A percentile compares a stretch with the other conserved stretches of the same genome.
Conservation (phyloP, 1,284 basidiomycete genomes). For the Phellopilus nigrolimitatus region DNA sequence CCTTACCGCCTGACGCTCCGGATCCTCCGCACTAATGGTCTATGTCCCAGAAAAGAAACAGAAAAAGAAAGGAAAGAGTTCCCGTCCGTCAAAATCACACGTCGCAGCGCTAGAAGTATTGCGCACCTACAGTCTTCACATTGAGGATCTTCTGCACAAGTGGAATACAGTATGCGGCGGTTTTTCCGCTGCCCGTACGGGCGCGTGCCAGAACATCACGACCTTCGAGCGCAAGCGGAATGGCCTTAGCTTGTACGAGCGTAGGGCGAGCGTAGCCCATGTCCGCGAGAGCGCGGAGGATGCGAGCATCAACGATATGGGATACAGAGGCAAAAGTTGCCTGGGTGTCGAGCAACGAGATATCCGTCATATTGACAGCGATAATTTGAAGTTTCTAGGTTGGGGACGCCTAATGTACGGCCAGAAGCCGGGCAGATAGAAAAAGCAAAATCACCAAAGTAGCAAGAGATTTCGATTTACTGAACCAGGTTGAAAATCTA, state of each 20-base stretch:
- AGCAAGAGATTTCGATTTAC: too few relatives aligned
- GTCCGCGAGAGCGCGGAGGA: slow-evolving; percentile 78
- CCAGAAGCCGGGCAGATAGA: too few relatives aligned
- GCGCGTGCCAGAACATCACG: slow-evolving; percentile 93
- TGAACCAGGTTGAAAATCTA: too few relatives aligned
- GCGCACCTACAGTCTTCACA: slow-evolving; percentile 68
- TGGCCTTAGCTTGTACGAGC: slow-evolving; percentile 74
- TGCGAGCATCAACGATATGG: slow-evolving; percentile 68
- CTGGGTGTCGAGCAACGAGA: slow-evolving; percentile 46
- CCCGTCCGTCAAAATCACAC: neutral
- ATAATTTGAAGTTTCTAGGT: too few relatives aligned
- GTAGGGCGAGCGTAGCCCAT: slow-evolving; percentile 81
- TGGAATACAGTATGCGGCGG: slow-evolving; percentile 92
- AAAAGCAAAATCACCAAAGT: too few relatives aligned
- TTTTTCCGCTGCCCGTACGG: slow-evolving; percentile 96
- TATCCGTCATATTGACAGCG: slow-evolving; percentile 30
- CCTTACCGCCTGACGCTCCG: slow-evolving; percentile 57
- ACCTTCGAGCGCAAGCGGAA: slow-evolving; percentile 85
- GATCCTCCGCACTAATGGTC: slow-evolving; percentile 37
- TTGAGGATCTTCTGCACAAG: slow-evolving; percentile 85
- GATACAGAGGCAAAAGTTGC: slow-evolving; percentile 64
- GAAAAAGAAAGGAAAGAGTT: neutral
- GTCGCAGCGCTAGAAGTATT: slow-evolving; percentile 11
- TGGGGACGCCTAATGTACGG: too few relatives aligned
- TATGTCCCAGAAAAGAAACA: slow-evolving; percentile 20